Evolutionary conservation across 1,284 basidiomycete genomes (phyloP), one percentile per base, ranked within the genome.

Genomic region (Sporisorium reilianum): DNA sequence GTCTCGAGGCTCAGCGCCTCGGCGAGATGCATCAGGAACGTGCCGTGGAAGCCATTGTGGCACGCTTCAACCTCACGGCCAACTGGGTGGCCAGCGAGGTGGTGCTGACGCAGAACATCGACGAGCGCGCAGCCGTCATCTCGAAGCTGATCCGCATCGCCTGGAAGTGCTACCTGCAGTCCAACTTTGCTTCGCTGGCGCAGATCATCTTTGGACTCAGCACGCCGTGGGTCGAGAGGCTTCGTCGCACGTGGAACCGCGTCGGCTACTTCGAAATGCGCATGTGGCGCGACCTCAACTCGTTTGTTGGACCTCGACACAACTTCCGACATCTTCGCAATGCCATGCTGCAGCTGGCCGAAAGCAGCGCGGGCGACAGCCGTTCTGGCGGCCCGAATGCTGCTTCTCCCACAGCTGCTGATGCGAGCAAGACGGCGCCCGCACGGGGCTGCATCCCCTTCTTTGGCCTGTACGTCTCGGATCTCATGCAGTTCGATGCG

Each of bases 101-200:
- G 60, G 83, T 87, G 0, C 76, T 85, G 4, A 86, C 86, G 23
- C 77, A 78, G 22, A 80, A 76, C 56, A 48, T 84, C 28, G 81
- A 87, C 58, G 91, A 93, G 68, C 88, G 94, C 20, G 89, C 88
- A 18, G 81, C 88, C 45, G 86, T 95, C 28, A 88, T 93, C 58
- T 87, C 87, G 67, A 95, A 94, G 86, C 91, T 95, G 81, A 91
- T 96, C 75, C 90, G 93, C 32, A 87, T 96, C 66, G 93, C 94
- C 48, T 94, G 91, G 93, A 93, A 93, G 90, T 90, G 91, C 58
- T 96, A 94, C 83, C 86, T 87, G 45, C 87, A 91, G 73, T 91
- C 89, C 81, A 95, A 92, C 86, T 94, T 92, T 86, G 90, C 91
- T 69, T 91, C 92, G 1, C 83, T 95, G 48, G 90, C 91, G 1